Base-by-base conservation (phyloP, 2,329 filamentous ascomycete species). In the Paecilomyces dactylethromorphus region DNA sequence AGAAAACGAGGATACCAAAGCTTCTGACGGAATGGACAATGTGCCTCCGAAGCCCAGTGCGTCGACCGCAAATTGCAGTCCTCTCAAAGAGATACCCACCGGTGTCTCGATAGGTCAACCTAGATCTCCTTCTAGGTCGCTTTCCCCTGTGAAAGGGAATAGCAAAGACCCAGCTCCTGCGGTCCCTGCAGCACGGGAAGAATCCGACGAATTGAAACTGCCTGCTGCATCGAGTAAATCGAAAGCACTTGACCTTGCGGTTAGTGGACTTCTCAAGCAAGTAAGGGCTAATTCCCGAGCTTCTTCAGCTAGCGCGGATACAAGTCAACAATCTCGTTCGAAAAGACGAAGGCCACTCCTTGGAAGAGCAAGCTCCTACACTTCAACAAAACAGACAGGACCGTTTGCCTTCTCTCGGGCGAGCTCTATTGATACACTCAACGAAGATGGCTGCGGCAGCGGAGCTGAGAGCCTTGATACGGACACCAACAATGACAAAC, bases 391-490 rank as follows among this genome's bases (percentile, higher is more conserved):
- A 24, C 65, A 66, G 10, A 57, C 60, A 7, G 67, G 69, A 6
- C 62, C 61, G 22, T 59, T 63, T 3, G 59, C 64, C 21, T 64
- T 70, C 50, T 79, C 78, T 3, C 76, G 78, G 35, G 78, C 78
- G 29, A 79, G 77, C 65, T 80, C 78, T n/a, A 74, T 81, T 58
- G 79, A 80, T 60, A 80, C 78, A 24, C 68, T 80, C 10, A 80
- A 81, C 60, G 72, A 77, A 59, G 74, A 76, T 54, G 74, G 75
- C 10, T 72, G 72, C 39, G 71, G 74, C 35, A 74, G 69, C 39
- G 68, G 68, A 26, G 61, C 74, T 21, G 74, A 76, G 18, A 72
- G 69, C 52, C 57, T 60, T 6, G 63, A 64, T 49, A 67, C 59
- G 5, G 64, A 66, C 15, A 59, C 59, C 15, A 63, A 58, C 2